A percentile compares a stretch with the other conserved stretches of the same genome.
These are phyloP conservation scores for Aulographum hederae DNA, from an alignment of 2,329 filamentous ascomycete genomes.

Conservation along the genomic window DNA sequence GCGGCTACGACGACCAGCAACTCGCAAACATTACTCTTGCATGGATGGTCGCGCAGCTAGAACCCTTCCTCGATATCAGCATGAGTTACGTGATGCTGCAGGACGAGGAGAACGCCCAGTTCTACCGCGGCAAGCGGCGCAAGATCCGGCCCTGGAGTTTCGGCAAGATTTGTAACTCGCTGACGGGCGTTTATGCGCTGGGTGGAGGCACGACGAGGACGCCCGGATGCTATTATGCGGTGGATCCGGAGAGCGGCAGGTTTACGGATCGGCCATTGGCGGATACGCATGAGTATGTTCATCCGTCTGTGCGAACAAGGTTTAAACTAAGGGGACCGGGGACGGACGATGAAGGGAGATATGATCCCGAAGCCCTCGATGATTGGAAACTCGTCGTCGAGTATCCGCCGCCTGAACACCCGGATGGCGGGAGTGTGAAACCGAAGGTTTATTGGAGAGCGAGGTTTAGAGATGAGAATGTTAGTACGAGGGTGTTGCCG, in stretches of 20 bases:
- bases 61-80: constrained; percentile 28
- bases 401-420: constrained; percentile 12
- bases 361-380: constrained; percentile 24
- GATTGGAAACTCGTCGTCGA: constrained; percentile 30
- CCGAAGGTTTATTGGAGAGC: constrained; percentile 26
- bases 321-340: constrained; percentile 27
- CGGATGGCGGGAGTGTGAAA: constrained; percentile 11
- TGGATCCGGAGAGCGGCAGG: constrained; percentile 21
- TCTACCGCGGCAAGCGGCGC: constrained; percentile 23
- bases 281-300: constrained; percentile 33
- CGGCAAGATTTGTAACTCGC: constrained; percentile 26
- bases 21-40: constrained; percentile 33
- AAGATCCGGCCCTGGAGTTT: constrained; percentile 28
- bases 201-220: constrained; percentile 26
- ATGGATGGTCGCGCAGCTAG: constrained; percentile 38
- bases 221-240: constrained; percentile 27
- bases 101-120: constrained; percentile 24
- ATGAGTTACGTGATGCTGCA: constrained; percentile 28
- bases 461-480: constrained; percentile 15
- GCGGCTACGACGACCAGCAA: constrained; percentile 26
- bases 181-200: constrained; percentile 26
- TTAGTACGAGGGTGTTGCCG: constrained; percentile 20
- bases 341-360: constrained; percentile 23
- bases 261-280: constrained; percentile 24
- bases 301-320: constrained; percentile 28